A percentile compares a stretch with the other conserved stretches of the same genome.
phyloP scores from a whole-genome alignment of 2,329 filamentous ascomycete species.

The Nigrospora osmanthi region DNA sequence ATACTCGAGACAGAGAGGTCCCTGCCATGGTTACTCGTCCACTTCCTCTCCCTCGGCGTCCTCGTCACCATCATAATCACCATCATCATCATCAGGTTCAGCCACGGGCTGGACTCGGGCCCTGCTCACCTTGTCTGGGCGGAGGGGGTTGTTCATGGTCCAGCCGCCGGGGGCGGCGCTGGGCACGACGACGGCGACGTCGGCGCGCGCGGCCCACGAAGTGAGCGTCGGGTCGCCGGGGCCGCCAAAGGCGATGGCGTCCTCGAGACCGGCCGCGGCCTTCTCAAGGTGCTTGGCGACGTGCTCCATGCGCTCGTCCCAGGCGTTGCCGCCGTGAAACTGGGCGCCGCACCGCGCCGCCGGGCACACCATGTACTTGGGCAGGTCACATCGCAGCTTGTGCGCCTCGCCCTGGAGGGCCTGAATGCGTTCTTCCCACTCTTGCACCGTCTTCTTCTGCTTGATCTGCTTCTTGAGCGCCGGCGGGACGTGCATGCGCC shows the following conservation, averaged over 20 bases:
- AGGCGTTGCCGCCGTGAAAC: slow-evolving; percentile 58
- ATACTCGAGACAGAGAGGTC: too few relatives aligned
- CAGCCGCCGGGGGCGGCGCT: slow-evolving; percentile 13
- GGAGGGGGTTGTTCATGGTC: slow-evolving; percentile 19
- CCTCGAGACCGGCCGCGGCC: slow-evolving; percentile 24
- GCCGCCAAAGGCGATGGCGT: slow-evolving; percentile 15
- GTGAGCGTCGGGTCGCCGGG: slow-evolving; percentile 16
- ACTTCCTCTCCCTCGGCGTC: slow-evolving; percentile 22
- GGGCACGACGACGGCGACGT: slow-evolving; percentile 16
- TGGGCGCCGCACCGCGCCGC: slow-evolving; percentile 47
- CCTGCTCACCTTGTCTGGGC: slow-evolving; percentile 5
- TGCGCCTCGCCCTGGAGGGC: slow-evolving; percentile 51
- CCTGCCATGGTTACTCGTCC: slow-evolving; percentile 10
- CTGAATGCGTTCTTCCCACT: slow-evolving; percentile 48
- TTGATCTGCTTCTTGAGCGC: slow-evolving; percentile 28
- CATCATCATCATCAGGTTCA: slow-evolving; percentile 10
- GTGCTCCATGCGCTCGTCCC: slow-evolving; percentile 85
- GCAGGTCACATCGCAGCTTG: slow-evolving; percentile 52
- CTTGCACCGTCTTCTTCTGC: slow-evolving; percentile 22
- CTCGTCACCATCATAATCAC: slow-evolving; percentile 16
- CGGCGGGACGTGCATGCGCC: slow-evolving; percentile 70
- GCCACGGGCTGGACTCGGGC: not conserved
- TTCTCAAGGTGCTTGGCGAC: slow-evolving; percentile 72
- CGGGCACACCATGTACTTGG: slow-evolving; percentile 52
- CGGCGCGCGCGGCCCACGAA: slow-evolving; percentile 18